Evolutionary conservation across 306 rosid genomes (phyloP), one percentile per base, ranked within the genome.

Genomic region (Acmispon strigosus): DNA sequence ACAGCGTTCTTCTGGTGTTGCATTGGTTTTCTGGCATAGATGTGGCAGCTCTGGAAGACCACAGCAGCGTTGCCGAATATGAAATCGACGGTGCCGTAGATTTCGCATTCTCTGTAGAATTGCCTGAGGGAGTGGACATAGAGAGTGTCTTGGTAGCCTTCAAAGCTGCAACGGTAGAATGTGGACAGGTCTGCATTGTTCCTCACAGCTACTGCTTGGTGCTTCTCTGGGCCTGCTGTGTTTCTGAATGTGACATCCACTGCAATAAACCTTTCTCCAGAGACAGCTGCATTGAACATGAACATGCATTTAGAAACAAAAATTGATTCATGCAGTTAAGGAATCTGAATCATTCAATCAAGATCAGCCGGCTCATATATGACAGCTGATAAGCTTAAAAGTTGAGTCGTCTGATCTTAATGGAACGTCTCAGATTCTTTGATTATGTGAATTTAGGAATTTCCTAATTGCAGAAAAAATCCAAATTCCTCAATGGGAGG

Each of bases 141-240:
- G 27, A 92, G 90, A 1, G 98, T 92, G 85, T 92, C 98, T 73
- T 92, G 92, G 66, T 92, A 92, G 17, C 92, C 98, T 53, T 92
- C 96, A 1, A 92, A 86, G 18, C 98, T 90, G 71, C 96, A 92
- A 0, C 91, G 86, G 60, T 83, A 92, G 80, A 92, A 92, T 7
- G 80, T 84, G 1, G 96, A 92, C 53, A 84, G 86, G 47, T 90
- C 94, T 0, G 98, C 96, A 5, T 85, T 85, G 85, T 84, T 90
- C 63, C 95, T 77, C 17, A 92, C 66, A 0, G 98, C 98, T 12
- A 92, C 98, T 16, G 95, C 96, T 76, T 92, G 96, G 70, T 84
- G 92, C 80, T 89, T 92, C 22, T 15, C 13, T 0, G 96, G 95
- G 1, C 96, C 95, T 2, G 96, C 95, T 9, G 92, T 92, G 86